Evolutionary conservation across 805 yeast species (phyloP).

Genomic region (Zygoascus bituminiphila): DNA sequence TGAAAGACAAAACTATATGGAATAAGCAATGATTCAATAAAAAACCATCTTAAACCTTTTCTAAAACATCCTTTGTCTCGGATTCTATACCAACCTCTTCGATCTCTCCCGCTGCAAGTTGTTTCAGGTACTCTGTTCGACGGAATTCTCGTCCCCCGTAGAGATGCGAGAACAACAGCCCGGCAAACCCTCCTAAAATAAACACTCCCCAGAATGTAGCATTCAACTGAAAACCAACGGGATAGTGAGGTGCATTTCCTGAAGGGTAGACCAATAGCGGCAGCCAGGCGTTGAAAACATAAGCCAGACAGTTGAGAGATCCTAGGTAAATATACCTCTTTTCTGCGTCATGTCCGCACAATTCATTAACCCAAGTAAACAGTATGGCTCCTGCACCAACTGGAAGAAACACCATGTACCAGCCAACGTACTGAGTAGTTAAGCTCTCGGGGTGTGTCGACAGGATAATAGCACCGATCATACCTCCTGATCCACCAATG

Average conservation of each 20-base stretch:
- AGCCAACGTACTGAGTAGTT: constrained; percentile 6
- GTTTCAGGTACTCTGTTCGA: background rate
- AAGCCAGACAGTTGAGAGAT: constrained; percentile 4
- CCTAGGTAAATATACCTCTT: constrained; percentile 6
- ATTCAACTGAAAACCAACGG: constrained; percentile 5
- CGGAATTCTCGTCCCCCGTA: background rate
- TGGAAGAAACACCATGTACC: constrained; percentile 6
- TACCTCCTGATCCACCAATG: constrained; percentile 4
- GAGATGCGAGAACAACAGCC: background rate
- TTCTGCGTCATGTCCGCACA: constrained; percentile 4
- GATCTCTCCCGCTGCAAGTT: background rate
- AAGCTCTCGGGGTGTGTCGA: background rate
- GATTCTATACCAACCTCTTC: too few species aligned
- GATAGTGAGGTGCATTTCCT: constrained; percentile 8
- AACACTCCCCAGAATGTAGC: constrained; percentile 6
- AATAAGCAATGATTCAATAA: too few species aligned
- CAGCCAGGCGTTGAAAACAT: constrained; percentile 5
- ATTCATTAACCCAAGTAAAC: constrained; percentile 10
- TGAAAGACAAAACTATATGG: too few species aligned
- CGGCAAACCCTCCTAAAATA: background rate
- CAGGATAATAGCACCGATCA: constrained; percentile 8
- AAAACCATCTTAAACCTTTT: too few species aligned
- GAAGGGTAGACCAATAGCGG: constrained; percentile 8
- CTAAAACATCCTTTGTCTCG: too few species aligned
- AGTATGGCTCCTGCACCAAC: constrained; percentile 8